A percentile compares a stretch with the other conserved stretches of the same genome.
These are phyloP conservation scores for Ehretia macrophylla DNA, from an alignment of 257 asterid genomes.

Conservation along the genomic window DNA sequence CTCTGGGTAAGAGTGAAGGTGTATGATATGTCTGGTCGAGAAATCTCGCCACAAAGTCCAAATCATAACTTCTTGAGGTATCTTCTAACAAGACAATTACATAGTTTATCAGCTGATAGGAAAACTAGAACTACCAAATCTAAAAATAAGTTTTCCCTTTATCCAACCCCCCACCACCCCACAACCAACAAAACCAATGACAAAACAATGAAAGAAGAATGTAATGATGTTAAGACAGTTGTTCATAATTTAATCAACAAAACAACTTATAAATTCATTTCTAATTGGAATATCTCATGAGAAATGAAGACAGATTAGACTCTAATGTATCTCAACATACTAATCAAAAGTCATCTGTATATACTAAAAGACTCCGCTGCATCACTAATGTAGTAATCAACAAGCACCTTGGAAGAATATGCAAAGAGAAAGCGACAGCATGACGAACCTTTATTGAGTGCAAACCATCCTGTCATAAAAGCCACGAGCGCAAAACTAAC, in stretches of 20 bases:
- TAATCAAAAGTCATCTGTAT: too few species aligned
- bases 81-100: slow-evolving; percentile 48
- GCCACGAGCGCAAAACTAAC: slow-evolving; percentile 52
- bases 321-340: too few species aligned
- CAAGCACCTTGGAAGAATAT: not conserved
- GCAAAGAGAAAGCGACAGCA: not conserved
- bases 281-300: not conserved
- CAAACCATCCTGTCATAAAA: slow-evolving; percentile 55
- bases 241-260: too few species aligned
- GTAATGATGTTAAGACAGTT: too few species aligned
- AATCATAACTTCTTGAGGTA: slow-evolving; percentile 49
- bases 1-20: slow-evolving; percentile 32
- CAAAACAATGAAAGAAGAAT: too few species aligned
- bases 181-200: too few species aligned
- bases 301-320: not conserved
- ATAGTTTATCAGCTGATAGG: not conserved
- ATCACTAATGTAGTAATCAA: too few species aligned
- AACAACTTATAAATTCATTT: not conserved
- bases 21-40: slow-evolving; percentile 38
- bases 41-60: slow-evolving; percentile 54
- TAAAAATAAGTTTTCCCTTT: not conserved
- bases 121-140: not conserved
- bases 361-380: too few species aligned
- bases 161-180: too few species aligned
- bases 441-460: slow-evolving; percentile 57